Conservation (phyloP, 2,329 filamentous ascomycete genomes). For the Madurella mycetomatis region DNA sequence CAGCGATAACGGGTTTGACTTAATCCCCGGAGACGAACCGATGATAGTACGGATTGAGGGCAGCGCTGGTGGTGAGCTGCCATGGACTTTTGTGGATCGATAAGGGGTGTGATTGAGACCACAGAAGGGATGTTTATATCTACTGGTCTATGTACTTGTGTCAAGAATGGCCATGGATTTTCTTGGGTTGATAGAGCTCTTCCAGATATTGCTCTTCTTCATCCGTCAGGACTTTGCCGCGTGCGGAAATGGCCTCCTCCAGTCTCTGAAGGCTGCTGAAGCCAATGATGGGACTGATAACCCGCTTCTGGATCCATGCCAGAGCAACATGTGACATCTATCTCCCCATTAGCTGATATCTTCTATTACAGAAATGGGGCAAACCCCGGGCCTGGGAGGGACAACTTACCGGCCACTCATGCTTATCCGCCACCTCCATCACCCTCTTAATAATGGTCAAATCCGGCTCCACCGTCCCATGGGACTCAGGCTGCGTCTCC, state of each 20-base stretch:
- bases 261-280: constrained; percentile 56
- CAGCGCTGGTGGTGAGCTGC: constrained; percentile 1
- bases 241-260: constrained; percentile 52
- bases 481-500: constrained; percentile 26
- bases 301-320: constrained; percentile 56
- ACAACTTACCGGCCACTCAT: constrained; percentile 27
- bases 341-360: background rate
- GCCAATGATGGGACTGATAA: constrained; percentile 57
- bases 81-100: constrained; percentile 21
- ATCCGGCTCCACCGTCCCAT: constrained; percentile 33
- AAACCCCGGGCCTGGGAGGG: no score
- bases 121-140: background rate
- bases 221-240: constrained; percentile 45
- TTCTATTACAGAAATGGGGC: no score
- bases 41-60: constrained; percentile 26
- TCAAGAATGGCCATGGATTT: constrained; percentile 35
- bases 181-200: constrained; percentile 55
- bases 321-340: constrained; percentile 62
- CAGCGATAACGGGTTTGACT: constrained; percentile 55
- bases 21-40: constrained; percentile 44
- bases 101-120: background rate
- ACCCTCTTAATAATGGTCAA: constrained; percentile 29
- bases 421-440: constrained; percentile 29
- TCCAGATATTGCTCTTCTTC: constrained; percentile 60
- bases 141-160: background rate